Evolutionary conservation across 179 eudicot genomes (phyloP).

Genomic region (Sideroxylon spinosum): DNA sequence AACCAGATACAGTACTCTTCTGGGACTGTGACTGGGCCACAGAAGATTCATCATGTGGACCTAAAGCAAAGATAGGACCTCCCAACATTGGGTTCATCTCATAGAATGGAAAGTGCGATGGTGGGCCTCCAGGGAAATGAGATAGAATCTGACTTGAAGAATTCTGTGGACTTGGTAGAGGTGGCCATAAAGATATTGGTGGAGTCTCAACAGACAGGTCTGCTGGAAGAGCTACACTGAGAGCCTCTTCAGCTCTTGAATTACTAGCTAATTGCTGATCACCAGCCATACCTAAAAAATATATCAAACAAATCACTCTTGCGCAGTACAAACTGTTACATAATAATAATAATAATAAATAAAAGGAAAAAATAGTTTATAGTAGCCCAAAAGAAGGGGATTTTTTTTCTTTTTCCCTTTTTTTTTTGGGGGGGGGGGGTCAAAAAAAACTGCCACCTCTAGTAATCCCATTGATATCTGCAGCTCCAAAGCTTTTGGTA

Average conservation of each 20-base stretch:
- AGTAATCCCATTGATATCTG: constrained; percentile 36
- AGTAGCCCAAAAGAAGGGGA: background rate
- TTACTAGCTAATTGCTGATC: constrained; percentile 48
- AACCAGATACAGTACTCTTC: constrained; percentile 45
- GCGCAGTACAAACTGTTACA: background rate
- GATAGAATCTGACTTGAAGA: constrained; percentile 69
- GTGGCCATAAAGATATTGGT: constrained; percentile 87
- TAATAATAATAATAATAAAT: background rate
- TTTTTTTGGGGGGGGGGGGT: too few species aligned
- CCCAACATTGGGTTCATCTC: constrained; percentile 94
- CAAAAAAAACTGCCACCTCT: constrained; percentile 17
- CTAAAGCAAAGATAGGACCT: constrained; percentile 79
- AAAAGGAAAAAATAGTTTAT: background rate
- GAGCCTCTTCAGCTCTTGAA: constrained; percentile 64
- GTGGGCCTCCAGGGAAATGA: constrained; percentile 65
- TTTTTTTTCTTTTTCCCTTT: background rate
- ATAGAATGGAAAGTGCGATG: constrained; percentile 79
- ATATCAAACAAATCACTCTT: background rate
- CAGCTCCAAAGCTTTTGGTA: constrained; percentile 41
- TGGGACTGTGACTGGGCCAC: constrained; percentile 65
- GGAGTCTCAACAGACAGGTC: constrained; percentile 92
- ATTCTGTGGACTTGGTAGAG: constrained; percentile 83
- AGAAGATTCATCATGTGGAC: constrained; percentile 66
- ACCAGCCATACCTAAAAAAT: constrained; percentile 42
- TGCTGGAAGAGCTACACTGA: constrained; percentile 85